A percentile compares a stretch with the other conserved stretches of the same genome.
phyloP scores from a whole-genome alignment of 1,139 yeast genomes.

The Saccharomyces uvarum region DNA sequence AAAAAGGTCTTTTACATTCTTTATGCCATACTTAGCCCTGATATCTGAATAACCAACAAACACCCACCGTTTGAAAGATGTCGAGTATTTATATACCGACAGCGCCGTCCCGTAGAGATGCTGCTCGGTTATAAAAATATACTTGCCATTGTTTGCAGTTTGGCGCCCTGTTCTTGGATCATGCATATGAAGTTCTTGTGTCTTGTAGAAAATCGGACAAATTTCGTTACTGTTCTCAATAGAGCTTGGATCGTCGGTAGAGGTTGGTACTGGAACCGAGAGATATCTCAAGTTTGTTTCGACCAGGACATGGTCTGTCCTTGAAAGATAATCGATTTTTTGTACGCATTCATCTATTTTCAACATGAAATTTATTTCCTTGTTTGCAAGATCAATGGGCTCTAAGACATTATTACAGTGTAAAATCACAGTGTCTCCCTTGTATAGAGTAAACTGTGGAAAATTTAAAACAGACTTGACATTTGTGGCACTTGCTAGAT shows the following conservation, averaged over 20 bases:
- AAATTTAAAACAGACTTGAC: constrained; percentile 1
- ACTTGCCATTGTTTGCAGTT: constrained; percentile 6
- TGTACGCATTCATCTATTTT: constrained; percentile 2
- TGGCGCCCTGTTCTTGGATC: neutral
- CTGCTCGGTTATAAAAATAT: constrained; percentile 15
- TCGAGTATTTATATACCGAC: constrained; percentile 14
- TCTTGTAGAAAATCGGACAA: constrained; percentile 1
- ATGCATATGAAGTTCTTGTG: neutral
- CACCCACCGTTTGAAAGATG: constrained; percentile 15
- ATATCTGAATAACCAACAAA: constrained; percentile 22
- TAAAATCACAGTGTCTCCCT: neutral
- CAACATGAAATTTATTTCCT: constrained; percentile 2
- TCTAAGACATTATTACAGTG: constrained; percentile 1
- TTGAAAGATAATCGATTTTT: neutral
- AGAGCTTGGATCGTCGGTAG: neutral
- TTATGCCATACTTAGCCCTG: constrained; percentile 18
- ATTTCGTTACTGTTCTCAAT: neutral
- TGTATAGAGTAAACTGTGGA: constrained; percentile 3
- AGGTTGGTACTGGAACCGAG: neutral
- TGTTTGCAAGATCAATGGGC: neutral
- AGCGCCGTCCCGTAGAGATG: constrained; percentile 23
- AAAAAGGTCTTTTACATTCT: constrained; percentile 7
- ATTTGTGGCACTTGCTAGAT: neutral
- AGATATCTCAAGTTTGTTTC: constrained; percentile 2
- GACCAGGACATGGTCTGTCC: neutral